phyloP scores from a whole-genome alignment of 2,329 filamentous ascomycete genomes.

The Pyrenophora tritici-repentis region DNA sequence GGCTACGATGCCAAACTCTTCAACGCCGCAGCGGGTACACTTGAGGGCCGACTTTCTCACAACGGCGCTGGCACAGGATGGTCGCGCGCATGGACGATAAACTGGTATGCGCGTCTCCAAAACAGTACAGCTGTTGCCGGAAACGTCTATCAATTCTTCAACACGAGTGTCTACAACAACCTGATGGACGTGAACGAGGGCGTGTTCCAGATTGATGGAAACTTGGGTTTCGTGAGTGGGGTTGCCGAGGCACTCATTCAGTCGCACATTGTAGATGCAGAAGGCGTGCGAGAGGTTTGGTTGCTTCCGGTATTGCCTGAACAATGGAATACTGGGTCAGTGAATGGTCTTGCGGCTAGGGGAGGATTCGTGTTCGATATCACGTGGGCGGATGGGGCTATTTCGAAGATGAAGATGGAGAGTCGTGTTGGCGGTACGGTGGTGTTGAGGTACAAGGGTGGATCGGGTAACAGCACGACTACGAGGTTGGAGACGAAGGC shows the following conservation, averaged over 20 bases:
- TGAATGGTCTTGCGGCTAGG: constrained; percentile 20
- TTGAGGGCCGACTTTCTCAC: constrained; percentile 36
- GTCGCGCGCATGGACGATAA: constrained; percentile 59
- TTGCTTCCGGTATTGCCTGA: constrained; percentile 16
- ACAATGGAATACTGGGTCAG: constrained; percentile 16
- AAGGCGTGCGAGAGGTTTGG: constrained; percentile 11
- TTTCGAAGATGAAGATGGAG: constrained; percentile 26
- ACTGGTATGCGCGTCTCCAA: constrained; percentile 54
- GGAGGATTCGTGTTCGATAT: constrained; percentile 27
- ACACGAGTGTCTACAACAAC: constrained; percentile 13
- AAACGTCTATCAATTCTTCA: constrained; percentile 37
- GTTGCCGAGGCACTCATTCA: constrained; percentile 56
- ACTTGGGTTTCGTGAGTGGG: constrained; percentile 56
- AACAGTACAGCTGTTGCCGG: constrained; percentile 36
- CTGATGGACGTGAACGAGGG: constrained; percentile 14
- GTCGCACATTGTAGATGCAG: constrained; percentile 15
- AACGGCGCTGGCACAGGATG: constrained; percentile 56
- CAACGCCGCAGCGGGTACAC: constrained; percentile 35
- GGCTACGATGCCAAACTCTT: constrained; percentile 27
- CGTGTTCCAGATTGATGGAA: constrained; percentile 48
- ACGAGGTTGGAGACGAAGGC: too few species aligned
- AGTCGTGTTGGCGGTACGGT: constrained; percentile 7
- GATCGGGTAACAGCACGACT: not conserved
- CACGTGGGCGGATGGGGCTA: constrained; percentile 14
- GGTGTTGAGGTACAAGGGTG: constrained; percentile 3